Conservation (phyloP, 768 basidiomycete species). For the Suillus occidentalis region DNA sequence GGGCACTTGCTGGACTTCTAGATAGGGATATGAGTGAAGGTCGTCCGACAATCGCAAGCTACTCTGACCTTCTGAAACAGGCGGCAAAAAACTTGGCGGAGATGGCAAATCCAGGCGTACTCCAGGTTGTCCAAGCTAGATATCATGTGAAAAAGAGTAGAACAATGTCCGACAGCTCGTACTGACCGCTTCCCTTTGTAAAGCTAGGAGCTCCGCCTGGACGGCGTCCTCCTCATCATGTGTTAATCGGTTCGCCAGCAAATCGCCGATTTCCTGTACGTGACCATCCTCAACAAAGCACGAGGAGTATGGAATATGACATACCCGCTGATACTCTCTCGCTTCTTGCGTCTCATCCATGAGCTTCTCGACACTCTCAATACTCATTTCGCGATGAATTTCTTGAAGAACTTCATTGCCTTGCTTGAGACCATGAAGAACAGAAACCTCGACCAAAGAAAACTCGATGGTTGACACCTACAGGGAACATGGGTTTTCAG, state of each 20-base stretch:
- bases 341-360: slow-evolving; percentile 94
- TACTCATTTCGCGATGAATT: slow-evolving; percentile 90
- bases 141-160: slow-evolving; percentile 1
- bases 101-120: slow-evolving; percentile 48
- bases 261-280: slow-evolving; percentile 83
- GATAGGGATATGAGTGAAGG: slow-evolving; percentile 7
- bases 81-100: slow-evolving; percentile 49
- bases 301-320: slow-evolving; percentile 17
- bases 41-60: slow-evolving; percentile 1
- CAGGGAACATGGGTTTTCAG: neutral
- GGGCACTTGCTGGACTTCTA: slow-evolving; percentile 7
- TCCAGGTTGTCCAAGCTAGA: slow-evolving; percentile 33
- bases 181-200: slow-evolving; percentile 63
- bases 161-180: neutral
- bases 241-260: slow-evolving; percentile 79
- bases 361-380: slow-evolving; percentile 91
- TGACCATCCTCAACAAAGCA: slow-evolving; percentile 3
- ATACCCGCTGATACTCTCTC: slow-evolving; percentile 83
- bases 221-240: slow-evolving; percentile 94
- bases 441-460: slow-evolving; percentile 89
- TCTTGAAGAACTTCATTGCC: slow-evolving; percentile 92
- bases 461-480: slow-evolving; percentile 98
- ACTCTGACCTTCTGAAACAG: slow-evolving; percentile 35
- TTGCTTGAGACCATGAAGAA: slow-evolving; percentile 89
- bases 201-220: slow-evolving; percentile 70